Conservation (phyloP, 805 yeast species). For the Saturnispora kantuleensis region DNA sequence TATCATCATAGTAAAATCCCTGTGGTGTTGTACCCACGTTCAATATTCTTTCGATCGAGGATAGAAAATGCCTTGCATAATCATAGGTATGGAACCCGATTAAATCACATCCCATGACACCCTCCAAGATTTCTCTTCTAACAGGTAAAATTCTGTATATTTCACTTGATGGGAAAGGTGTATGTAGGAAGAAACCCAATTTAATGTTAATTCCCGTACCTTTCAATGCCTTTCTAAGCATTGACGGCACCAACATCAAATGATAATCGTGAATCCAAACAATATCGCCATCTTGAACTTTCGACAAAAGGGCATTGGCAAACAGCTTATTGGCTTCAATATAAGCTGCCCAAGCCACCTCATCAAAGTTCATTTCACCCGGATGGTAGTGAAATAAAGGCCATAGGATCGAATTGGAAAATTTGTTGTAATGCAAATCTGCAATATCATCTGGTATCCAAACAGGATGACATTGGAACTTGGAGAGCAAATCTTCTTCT, state of each 20-base stretch:
- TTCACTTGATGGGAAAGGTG: slow-evolving; percentile 97
- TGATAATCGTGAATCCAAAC: slow-evolving; percentile 99
- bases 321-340: slow-evolving; percentile 83
- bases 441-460: slow-evolving; percentile 83
- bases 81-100: slow-evolving; percentile 99
- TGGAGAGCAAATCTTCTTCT: slow-evolving; percentile 54
- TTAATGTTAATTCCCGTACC: slow-evolving; percentile 44
- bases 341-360: slow-evolving; percentile 95
- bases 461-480: slow-evolving; percentile 86
- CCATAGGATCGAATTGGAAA: slow-evolving; percentile 91
- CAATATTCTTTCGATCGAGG: slow-evolving; percentile 78
- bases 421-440: slow-evolving; percentile 93
- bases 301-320: slow-evolving; percentile 60
- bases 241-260: slow-evolving; percentile 85
- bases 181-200: slow-evolving; percentile 90
- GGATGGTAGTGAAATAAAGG: slow-evolving; percentile 98
- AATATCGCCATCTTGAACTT: slow-evolving; percentile 71
- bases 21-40: slow-evolving; percentile 81
- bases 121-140: slow-evolving; percentile 80
- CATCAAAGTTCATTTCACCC: slow-evolving; percentile 97
- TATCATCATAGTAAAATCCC: slow-evolving; percentile 70
- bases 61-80: slow-evolving; percentile 90
- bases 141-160: slow-evolving; percentile 94
- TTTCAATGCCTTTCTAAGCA: slow-evolving; percentile 59
- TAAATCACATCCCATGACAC: slow-evolving; percentile 88